phyloP scores from a whole-genome alignment of 2,329 filamentous ascomycete species.

The Cladophialophora carrionii region DNA sequence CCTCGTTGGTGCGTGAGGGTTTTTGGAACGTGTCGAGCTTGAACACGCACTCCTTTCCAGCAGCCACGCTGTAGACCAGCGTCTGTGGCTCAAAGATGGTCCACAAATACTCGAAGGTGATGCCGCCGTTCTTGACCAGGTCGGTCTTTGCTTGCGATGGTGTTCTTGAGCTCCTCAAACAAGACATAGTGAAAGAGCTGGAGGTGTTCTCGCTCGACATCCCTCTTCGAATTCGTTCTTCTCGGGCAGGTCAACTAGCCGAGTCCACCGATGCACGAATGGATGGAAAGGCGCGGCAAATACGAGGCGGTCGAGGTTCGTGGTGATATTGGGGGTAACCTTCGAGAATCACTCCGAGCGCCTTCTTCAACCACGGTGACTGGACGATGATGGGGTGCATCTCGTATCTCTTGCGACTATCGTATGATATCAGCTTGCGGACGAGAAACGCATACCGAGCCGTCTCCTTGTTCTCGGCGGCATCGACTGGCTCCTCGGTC shows the following conservation, averaged over 20 bases:
- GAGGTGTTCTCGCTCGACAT: constrained; percentile 50
- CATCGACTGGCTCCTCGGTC: constrained; percentile 58
- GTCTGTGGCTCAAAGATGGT: constrained; percentile 43
- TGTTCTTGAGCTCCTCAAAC: constrained; percentile 56
- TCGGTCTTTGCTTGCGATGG: constrained; percentile 56
- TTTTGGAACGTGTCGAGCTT: constrained; percentile 38
- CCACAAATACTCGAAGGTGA: constrained; percentile 55
- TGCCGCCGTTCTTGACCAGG: constrained; percentile 57
- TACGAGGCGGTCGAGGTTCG: constrained; percentile 62
- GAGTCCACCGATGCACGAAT: constrained; percentile 67
- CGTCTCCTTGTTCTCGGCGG: constrained; percentile 65
- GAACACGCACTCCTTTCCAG: constrained; percentile 47
- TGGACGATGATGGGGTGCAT: constrained; percentile 68
- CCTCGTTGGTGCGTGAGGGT: constrained; percentile 21
- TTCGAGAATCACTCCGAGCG: constrained; percentile 59
- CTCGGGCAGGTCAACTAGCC: constrained; percentile 47
- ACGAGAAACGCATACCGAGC: constrained; percentile 64
- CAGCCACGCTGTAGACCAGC: constrained; percentile 44
- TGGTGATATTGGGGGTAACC: constrained; percentile 65
- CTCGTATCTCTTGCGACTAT: constrained; percentile 63
- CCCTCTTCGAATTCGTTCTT: constrained; percentile 50
- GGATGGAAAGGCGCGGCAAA: constrained; percentile 65
- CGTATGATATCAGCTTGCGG: constrained; percentile 60
- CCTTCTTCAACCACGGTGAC: constrained; percentile 62
- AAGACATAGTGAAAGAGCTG: constrained; percentile 54